Evolutionary conservation across 805 yeast genomes (phyloP).

Genomic region (Nakazawaea anatomiae): DNA sequence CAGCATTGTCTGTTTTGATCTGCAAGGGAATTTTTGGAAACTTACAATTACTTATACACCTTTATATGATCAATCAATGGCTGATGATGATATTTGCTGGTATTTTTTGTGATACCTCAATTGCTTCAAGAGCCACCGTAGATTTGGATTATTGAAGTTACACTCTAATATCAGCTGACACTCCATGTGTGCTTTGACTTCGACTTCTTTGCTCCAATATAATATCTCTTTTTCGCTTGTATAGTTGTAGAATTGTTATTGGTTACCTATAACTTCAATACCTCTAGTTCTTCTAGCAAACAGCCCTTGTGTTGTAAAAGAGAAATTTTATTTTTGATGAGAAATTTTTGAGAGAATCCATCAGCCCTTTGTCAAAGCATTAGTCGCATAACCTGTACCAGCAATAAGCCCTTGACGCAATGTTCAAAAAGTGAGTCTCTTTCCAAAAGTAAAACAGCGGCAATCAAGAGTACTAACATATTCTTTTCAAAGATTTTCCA

Average conservation of each 20-base stretch:
- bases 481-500: constrained; percentile 46
- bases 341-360: not conserved
- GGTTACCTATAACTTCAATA: not conserved
- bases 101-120: constrained; percentile 1
- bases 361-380: not conserved
- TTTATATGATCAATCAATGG: too few relatives aligned
- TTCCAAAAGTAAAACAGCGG: not conserved
- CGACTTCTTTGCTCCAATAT: too few relatives aligned
- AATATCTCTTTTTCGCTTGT: not conserved
- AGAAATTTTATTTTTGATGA: not conserved
- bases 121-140: not conserved
- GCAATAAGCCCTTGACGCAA: constrained; percentile 12
- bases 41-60: not conserved
- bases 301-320: constrained; percentile 2
- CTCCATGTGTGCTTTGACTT: too few relatives aligned
- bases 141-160: not conserved
- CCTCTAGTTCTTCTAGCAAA: not conserved
- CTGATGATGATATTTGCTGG: not conserved
- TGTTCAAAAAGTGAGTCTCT: constrained; percentile 40
- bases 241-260: not conserved
- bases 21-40: constrained; percentile 76
- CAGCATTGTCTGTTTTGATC: constrained; percentile 39
- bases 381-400: too few relatives aligned
- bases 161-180: too few relatives aligned
- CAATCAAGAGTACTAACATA: not conserved